Evolutionary conservation across 371 early-diverging fungal genomes (phyloP), one percentile per base, ranked within the genome.

Genomic region (Rhizopus sp.): DNA sequence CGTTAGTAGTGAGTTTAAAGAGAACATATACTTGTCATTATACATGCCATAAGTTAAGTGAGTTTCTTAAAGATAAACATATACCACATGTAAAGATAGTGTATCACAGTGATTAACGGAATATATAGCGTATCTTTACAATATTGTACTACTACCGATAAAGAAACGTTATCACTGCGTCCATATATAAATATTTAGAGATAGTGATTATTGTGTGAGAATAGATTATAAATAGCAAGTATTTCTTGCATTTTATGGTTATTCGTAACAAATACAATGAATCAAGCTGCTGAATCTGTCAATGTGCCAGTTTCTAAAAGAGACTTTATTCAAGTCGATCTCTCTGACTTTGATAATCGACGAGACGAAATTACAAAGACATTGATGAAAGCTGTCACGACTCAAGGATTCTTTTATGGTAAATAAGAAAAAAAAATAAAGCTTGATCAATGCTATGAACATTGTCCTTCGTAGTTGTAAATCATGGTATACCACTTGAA

Each of bases 401-500:
- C 59, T 5, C 63, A 66, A 35, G 67, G 67, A 3, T 63, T 66
- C 44, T 66, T 66, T 50, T 66, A 66, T 59, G 59, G 64, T 63
- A 59, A 58, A 9, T 6, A 9, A 30, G 62, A 57, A 15, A 57
- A n/a, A n/a, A 50, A 30, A 40, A 33, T 44, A 45, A 30, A 55
- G 47, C 35, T 46, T 17, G 41, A 10, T 7, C 12, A 13, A 16
- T 5, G 8, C 32, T 17, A 51, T 7, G 15, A 16, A n/a, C 8
- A 7, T 23, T 16, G n/a, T 54, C 4, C 12, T 41, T 32, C 0
- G 31, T 40, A 72, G 69, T 72, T 44, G 46, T 65, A n/a, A 72
- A 68, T 32, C 72, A 72, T 58, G 69, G 64, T 31, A 65, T 72
- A 38, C 16, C 59, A 7, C 40, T 68, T 7, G 55, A 68, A 23